Base-by-base conservation (phyloP, 257 asterid genomes). In the Paraleonurus japonicus region DNA sequence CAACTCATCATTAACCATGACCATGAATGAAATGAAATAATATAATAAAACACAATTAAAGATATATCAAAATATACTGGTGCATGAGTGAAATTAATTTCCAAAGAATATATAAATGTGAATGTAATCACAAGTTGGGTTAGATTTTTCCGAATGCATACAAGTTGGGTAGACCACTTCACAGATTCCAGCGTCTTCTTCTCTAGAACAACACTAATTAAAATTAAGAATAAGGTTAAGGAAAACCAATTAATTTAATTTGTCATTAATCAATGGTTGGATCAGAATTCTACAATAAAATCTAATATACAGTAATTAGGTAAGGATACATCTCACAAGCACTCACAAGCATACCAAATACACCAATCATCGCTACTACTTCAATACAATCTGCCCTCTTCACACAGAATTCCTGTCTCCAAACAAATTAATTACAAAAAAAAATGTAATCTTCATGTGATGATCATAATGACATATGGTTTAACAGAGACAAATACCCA, bases 341-440 rank as follows among this genome's bases (percentile, higher is more conserved):
- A 65, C 90, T 89, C 13, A 87, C 65, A 48, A 89, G 84, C 88
- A 83, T 80, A n/a, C 96, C 97, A 43, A 86, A 87, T 8, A 87
- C 64, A 39, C 92, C 85, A 45, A 89, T 80, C 96, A 92, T 89
- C 7, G 96, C 71, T 65, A 92, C 71, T 30, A 89, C 95, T 83
- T 92, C 97, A 24, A 81, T 39, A 0, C 75, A 78, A 67, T 87
- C 97, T 78, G 68, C 87, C 81, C 61, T 86, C 83, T 92, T 92
- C 39, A 84, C 96, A 67, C 93, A 91, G 41, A 83, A 87, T 57
- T 91, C 97, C 97, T 91, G 85, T 16, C 61, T 45, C 26, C 0
- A 7, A 16, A 20, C 24, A 53, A 15, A 61, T 55, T 11, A 20
- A n/a, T 5, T 4, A 20, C 4, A 5, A 22, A 23, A 7, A 6